Percentiles rank a stretch among this genome's conserved stretches.
Conservation (phyloP, 768 basidiomycete genomes). For the Rubroboletus pulcherrimus region DNA sequence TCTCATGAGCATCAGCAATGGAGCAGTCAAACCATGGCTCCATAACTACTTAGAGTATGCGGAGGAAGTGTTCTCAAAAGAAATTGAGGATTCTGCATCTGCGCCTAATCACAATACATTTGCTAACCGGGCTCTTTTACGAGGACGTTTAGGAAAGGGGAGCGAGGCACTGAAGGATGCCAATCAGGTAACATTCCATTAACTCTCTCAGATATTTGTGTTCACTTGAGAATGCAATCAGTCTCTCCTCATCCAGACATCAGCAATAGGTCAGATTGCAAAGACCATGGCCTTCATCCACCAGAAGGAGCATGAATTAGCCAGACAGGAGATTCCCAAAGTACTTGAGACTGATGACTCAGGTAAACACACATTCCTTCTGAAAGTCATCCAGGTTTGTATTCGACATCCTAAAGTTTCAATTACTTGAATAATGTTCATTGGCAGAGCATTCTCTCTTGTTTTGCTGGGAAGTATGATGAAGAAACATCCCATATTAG, state of each 20-base stretch:
- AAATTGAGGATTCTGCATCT: conserved; percentile 1
- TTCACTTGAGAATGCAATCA: neutral
- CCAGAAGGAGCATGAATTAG: neutral
- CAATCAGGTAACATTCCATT: neutral
- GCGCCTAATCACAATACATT: neutral
- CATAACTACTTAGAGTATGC: conserved; percentile 7
- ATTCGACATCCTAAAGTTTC: neutral
- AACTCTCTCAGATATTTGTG: neutral
- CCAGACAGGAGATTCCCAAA: conserved; percentile 1
- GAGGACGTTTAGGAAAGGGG: conserved; percentile 2
- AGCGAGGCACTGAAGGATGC: conserved; percentile 9
- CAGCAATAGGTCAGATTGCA: conserved; percentile 17
- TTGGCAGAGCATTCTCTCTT: conserved; percentile 13
- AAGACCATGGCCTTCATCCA: conserved; percentile 9
- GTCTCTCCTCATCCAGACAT: conserved; percentile 9
- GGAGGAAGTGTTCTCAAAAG: conserved; percentile 7
- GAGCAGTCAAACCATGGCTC: conserved; percentile 18
- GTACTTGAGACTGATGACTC: neutral
- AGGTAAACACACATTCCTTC: neutral
- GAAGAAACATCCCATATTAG: neutral
- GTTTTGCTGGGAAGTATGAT: conserved; percentile 6
- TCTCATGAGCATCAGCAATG: conserved; percentile 16
- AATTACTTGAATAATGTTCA: neutral
- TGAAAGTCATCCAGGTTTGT: conserved; percentile 13
- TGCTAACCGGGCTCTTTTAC: conserved; percentile 16